A percentile compares a stretch with the other conserved stretches of the same genome.
Evolutionary conservation across 306 rosid species (phyloP).

Genomic region (Abrus pulchellus): DNA sequence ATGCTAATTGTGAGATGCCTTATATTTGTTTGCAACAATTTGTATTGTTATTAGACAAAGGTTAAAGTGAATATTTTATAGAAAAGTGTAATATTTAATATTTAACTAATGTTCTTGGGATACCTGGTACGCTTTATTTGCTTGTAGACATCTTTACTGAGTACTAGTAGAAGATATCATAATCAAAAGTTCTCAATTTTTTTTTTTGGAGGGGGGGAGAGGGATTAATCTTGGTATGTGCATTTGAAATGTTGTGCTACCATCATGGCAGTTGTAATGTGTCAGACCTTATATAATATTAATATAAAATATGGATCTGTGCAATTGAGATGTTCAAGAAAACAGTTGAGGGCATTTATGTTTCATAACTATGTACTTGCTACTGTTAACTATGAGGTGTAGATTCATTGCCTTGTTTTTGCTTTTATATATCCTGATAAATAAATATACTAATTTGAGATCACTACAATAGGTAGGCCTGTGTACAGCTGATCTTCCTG

Average conservation of each 20-base stretch:
- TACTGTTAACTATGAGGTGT: background rate
- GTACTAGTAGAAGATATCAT: background rate
- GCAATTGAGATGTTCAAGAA: conserved; percentile 32
- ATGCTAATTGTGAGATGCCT: background rate
- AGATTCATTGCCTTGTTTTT: conserved; percentile 31
- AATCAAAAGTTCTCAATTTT: background rate
- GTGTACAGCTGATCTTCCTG: background rate
- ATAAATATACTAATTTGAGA: background rate
- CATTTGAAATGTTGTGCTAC: background rate
- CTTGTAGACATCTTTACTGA: background rate
- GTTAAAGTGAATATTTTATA: background rate
- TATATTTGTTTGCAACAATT: conserved; percentile 6
- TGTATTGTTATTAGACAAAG: background rate
- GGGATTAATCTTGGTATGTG: conserved; percentile 18
- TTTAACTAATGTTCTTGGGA: background rate
- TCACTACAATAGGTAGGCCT: conserved; percentile 8
- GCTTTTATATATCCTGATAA: background rate
- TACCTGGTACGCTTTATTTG: background rate
- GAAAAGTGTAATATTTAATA: background rate
- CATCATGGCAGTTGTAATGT: conserved; percentile 15
- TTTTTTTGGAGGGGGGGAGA: background rate
- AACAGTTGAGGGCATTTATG: conserved; percentile 21
- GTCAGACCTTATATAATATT: conserved; percentile 3
- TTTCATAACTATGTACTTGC: background rate
- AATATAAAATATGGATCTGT: background rate